Base-by-base conservation (phyloP, 441 rosid species). In the Dalechampia spathulata region DNA sequence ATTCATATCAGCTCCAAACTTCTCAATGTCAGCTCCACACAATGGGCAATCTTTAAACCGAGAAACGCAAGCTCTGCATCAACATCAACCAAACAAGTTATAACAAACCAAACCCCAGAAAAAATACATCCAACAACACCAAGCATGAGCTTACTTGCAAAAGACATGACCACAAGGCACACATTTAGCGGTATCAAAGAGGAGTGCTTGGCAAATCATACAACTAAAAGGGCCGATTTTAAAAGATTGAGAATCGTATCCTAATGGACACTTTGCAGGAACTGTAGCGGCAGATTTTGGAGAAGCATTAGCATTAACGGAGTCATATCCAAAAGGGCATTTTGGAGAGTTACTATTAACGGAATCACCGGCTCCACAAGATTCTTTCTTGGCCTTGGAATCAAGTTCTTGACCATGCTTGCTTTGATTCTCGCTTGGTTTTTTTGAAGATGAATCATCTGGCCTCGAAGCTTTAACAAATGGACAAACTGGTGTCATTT, bases 201-300 rank as follows among this genome's bases (percentile, higher is more conserved):
- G 82, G 49, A 93, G 95, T 7, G 99, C 93, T 56, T 81, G 90
- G 70, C 97, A 93, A 16, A 93, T 47, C 77, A 93, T 56, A 69
- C 99, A 93, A 63, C 99, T 93, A 57, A 90, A 81, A 49, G 99
- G 99, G 17, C 99, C 99, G 51, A 93, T 74, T 80, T 90, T 86
- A 74, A 93, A 90, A 1, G 88, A 75, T 32, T 78, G 87, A 12
- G 97, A 83, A 74, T 87, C 99, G 39, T 85, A 93, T 49, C 99
- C 99, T 43, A 90, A 81, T 0, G 98, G 96, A 47, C 97, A 90
- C 66, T 85, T 90, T 4, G 88, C 49, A 9, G 37, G 83, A 44
- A 75, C 8, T 2, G 20, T 59, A 15, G 52, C 53, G 28, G 78
- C 81, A 36, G 83, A 55, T 25, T 37, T 48, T 5, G 54, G 54